phyloP scores from a whole-genome alignment of 192 early-diverging fungal genomes.

The Mortierella hygrophila region DNA sequence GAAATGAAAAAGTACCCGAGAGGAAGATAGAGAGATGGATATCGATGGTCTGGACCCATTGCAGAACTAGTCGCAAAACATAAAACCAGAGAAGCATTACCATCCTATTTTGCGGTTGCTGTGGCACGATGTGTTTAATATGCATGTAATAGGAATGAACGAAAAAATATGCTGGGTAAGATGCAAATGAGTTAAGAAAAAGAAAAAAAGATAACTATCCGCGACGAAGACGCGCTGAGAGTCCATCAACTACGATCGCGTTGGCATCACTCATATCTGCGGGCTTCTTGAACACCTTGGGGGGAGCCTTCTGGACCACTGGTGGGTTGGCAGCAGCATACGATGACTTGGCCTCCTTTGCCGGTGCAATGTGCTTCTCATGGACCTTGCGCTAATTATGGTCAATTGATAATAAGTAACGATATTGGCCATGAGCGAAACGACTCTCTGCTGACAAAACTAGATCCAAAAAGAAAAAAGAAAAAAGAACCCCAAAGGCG shows the following conservation, averaged over 20 bases:
- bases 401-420: neutral
- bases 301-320: conserved; percentile 48
- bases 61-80: neutral
- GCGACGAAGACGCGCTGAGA: conserved; percentile 45
- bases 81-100: neutral
- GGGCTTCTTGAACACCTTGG: conserved; percentile 48
- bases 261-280: conserved; percentile 46
- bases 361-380: conserved; percentile 60
- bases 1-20: too few relatives aligned
- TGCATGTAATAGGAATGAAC: conserved; percentile 6
- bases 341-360: conserved; percentile 57
- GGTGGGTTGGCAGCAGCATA: conserved; percentile 54
- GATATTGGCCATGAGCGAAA: neutral
- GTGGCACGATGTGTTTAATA: neutral
- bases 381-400: conserved; percentile 60
- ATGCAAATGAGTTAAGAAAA: neutral
- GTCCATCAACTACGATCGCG: conserved; percentile 35
- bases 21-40: too few relatives aligned
- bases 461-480: neutral
- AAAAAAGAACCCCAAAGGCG: conserved; percentile 6
- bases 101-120: too few relatives aligned
- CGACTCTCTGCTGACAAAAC: neutral
- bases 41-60: neutral
- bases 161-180: neutral
- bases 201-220: conserved; percentile 9